Conservation (phyloP, 768 basidiomycete genomes). For the Leucocoprinus leucothites region DNA sequence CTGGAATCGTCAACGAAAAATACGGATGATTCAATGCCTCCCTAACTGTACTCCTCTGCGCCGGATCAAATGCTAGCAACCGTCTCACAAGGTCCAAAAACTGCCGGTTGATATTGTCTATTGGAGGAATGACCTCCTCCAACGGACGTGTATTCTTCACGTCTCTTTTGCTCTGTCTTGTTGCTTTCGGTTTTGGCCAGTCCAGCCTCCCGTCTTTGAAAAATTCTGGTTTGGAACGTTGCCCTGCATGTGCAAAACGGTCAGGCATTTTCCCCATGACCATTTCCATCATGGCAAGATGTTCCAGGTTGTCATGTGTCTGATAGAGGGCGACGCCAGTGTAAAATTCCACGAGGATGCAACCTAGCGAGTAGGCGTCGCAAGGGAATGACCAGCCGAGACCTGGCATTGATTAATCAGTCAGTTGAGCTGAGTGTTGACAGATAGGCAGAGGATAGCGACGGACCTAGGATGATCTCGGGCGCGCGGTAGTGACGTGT, state of each 20-base stretch:
- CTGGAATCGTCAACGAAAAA: constrained; percentile 65
- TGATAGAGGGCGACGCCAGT: constrained; percentile 99
- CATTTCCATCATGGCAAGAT: constrained; percentile 99
- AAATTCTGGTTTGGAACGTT: constrained; percentile 85
- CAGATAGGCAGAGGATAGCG: constrained; percentile 1
- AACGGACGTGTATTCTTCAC: constrained; percentile 82
- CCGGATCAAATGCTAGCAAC: constrained; percentile 88
- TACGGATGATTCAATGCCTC: constrained; percentile 89
- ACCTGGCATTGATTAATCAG: constrained; percentile 46
- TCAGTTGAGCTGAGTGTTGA: constrained; percentile 15
- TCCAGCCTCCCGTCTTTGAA: constrained; percentile 90
- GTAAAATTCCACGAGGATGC: constrained; percentile 97
- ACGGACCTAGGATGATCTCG: constrained; percentile 94
- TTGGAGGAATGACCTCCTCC: constrained; percentile 84
- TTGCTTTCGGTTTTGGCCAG: constrained; percentile 88
- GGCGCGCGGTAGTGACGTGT: constrained; percentile 98
- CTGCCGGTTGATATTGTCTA: constrained; percentile 67
- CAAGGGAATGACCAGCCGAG: constrained; percentile 98
- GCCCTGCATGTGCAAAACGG: constrained; percentile 71
- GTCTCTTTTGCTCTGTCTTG: constrained; percentile 90
- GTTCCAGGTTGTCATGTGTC: constrained; percentile 98
- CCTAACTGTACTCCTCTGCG: constrained; percentile 81
- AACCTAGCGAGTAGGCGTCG: constrained; percentile 97
- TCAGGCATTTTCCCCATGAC: constrained; percentile 99
- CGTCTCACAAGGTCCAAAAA: constrained; percentile 88